A percentile compares a stretch with the other conserved stretches of the same genome.
These are phyloP conservation scores for Penicillium cataractarum DNA, from an alignment of 495 filamentous ascomycete species.

Conservation along the genomic window DNA sequence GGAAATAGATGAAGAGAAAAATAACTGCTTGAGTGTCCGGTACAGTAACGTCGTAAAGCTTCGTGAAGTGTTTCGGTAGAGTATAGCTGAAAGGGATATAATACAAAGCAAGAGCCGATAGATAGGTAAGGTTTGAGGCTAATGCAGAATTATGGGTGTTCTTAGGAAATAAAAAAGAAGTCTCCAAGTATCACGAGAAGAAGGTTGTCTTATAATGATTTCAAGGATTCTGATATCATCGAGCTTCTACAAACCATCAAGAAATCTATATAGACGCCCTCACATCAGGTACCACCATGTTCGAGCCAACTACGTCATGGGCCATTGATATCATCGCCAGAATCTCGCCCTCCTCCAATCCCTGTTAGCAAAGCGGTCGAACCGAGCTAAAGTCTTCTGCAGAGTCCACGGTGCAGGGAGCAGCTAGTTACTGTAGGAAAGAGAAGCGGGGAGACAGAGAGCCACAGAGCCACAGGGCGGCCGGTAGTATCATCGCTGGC, in stretches of 20 bases:
- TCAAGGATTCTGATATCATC: conserved; percentile 25
- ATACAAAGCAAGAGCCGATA: conserved; percentile 8
- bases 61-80: conserved; percentile 4
- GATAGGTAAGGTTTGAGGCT: conserved; percentile 12
- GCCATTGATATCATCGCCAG: conserved; percentile 29
- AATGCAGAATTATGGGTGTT: conserved; percentile 9
- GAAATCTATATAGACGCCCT: conserved; percentile 17
- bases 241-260: not conserved
- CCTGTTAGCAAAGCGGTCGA: conserved; percentile 9
- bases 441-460: conserved; percentile 5
- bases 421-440: not conserved
- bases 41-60: conserved; percentile 11
- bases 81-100: conserved; percentile 4
- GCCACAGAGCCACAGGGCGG: conserved; percentile 19
- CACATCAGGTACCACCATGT: conserved; percentile 15
- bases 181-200: not conserved
- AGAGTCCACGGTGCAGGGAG: conserved; percentile 21
- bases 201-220: conserved; percentile 5
- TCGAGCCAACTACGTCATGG: conserved; percentile 29
- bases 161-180: conserved; percentile 1
- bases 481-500: conserved; percentile 13
- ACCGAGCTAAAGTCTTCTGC: conserved; percentile 23
- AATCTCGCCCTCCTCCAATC: conserved; percentile 7
- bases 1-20: not conserved
- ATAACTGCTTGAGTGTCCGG: not conserved